phyloP scores from a whole-genome alignment of 1,284 basidiomycete species.

The Trametes pubescens region DNA sequence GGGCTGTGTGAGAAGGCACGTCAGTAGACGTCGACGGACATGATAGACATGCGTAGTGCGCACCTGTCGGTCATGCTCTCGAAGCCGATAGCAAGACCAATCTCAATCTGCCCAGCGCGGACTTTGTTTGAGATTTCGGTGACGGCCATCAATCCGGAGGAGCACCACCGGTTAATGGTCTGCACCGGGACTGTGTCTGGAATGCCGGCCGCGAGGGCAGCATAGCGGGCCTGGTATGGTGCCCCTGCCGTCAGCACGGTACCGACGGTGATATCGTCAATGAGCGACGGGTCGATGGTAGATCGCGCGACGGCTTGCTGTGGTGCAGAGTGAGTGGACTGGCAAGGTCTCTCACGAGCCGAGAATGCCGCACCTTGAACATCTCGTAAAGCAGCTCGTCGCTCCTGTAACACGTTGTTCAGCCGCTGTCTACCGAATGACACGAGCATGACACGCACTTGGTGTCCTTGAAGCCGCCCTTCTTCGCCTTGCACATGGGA shows the following conservation, averaged over 20 bases:
- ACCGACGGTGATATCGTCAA: slow-evolving; percentile 85
- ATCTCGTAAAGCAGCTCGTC: slow-evolving; percentile 83
- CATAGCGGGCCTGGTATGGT: slow-evolving; percentile 73
- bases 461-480: slow-evolving; percentile 84
- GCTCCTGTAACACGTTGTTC: slow-evolving; percentile 49
- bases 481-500: slow-evolving; percentile 79
- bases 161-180: slow-evolving; percentile 82
- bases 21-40: not conserved
- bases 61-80: slow-evolving; percentile 88
- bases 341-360: not conserved
- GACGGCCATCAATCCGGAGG: slow-evolving; percentile 78
- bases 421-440: not conserved
- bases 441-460: slow-evolving; percentile 49
- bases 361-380: slow-evolving; percentile 63
- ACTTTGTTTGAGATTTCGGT: slow-evolving; percentile 85
- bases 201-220: slow-evolving; percentile 84
- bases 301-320: slow-evolving; percentile 71
- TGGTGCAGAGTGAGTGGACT: slow-evolving; percentile 1
- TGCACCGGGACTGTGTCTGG: slow-evolving; percentile 81
- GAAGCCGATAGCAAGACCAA: slow-evolving; percentile 85
- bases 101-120: slow-evolving; percentile 81
- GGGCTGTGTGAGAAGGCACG: slow-evolving; percentile 51
- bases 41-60: slow-evolving; percentile 31
- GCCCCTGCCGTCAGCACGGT: slow-evolving; percentile 69
- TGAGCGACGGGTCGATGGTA: slow-evolving; percentile 69